Evolutionary conservation across 139 green algal species (phyloP).

Genomic region (Bryopsis sp.): DNA sequence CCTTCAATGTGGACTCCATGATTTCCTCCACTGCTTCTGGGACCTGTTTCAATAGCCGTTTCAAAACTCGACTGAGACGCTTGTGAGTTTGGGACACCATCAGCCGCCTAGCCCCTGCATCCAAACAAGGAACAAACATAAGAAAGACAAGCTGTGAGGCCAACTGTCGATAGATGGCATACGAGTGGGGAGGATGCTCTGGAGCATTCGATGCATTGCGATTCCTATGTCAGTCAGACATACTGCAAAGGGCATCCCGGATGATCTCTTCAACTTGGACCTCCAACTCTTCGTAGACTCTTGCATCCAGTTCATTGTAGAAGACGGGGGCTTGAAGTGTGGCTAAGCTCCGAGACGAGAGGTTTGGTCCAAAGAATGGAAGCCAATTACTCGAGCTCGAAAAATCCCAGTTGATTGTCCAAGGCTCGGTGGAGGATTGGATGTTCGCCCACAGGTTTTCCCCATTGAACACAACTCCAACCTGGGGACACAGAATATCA

Average conservation of each 20-base stretch:
- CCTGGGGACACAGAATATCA: conserved; percentile 24
- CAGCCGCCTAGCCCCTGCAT: conserved; percentile 35
- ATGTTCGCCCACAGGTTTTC: conserved; percentile 55
- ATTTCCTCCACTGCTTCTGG: conserved; percentile 10
- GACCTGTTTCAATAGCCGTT: conserved; percentile 38
- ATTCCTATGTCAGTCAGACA: conserved; percentile 14
- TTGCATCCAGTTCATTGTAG: conserved; percentile 34
- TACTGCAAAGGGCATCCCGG: conserved; percentile 31
- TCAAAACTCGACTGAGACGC: conserved; percentile 40
- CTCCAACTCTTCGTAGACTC: conserved; percentile 48
- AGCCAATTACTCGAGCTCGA: not conserved
- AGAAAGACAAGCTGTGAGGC: not conserved
- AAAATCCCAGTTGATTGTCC: conserved; percentile 46
- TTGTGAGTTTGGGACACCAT: conserved; percentile 48
- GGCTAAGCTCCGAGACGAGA: not conserved
- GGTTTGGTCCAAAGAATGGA: conserved; percentile 7
- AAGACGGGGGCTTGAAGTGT: conserved; percentile 21
- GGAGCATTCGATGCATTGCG: not conserved
- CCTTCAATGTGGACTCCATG: not conserved
- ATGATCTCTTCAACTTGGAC: conserved; percentile 36
- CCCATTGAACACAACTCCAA: conserved; percentile 39
- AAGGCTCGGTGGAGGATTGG: conserved; percentile 36
- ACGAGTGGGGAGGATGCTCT: too few species aligned
- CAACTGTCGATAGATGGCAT: not conserved
- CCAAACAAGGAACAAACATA: not conserved